Percentiles rank a stretch among this genome's conserved stretches.
These are phyloP conservation scores for Ophiostoma novo-ulmi DNA, from an alignment of 2,329 filamentous ascomycete species.

Conservation along the genomic window DNA sequence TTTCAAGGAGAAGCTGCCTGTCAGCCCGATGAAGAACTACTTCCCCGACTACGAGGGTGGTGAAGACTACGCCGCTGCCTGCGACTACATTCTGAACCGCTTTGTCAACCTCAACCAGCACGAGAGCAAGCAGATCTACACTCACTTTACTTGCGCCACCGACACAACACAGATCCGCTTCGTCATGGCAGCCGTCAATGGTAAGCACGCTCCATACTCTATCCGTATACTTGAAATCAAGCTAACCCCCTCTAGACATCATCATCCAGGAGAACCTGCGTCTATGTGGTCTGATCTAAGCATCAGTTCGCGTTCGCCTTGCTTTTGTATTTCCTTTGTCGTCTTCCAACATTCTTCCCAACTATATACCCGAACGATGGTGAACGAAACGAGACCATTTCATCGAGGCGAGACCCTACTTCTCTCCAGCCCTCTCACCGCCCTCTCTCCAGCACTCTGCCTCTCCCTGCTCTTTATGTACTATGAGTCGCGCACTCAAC, in stretches of 20 bases:
- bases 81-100: conserved; percentile 97
- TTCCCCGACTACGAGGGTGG: conserved; percentile 92
- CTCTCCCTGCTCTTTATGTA: too few species aligned
- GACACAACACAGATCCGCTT: conserved; percentile 99
- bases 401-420: background rate
- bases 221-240: too few species aligned
- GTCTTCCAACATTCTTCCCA: conserved; percentile 10
- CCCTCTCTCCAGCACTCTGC: background rate
- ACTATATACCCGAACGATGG: conserved; percentile 26
- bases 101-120: conserved; percentile 98
- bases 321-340: conserved; percentile 23
- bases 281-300: conserved; percentile 30
- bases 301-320: background rate
- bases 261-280: conserved; percentile 99
- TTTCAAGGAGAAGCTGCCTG: conserved; percentile 78
- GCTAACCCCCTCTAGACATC: conserved; percentile 61
- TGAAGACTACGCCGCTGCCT: conserved; percentile 90
- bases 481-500: background rate
- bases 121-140: conserved; percentile 99
- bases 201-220: conserved; percentile 46
- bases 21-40: conserved; percentile 82
- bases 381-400: conserved; percentile 17
- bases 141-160: conserved; percentile 97
- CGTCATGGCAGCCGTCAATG: conserved; percentile 99
- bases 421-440: background rate